These are phyloP conservation scores for Bruguiera gymnorhiza DNA, from an alignment of 345 rosid genomes.

Conservation along the genomic window DNA sequence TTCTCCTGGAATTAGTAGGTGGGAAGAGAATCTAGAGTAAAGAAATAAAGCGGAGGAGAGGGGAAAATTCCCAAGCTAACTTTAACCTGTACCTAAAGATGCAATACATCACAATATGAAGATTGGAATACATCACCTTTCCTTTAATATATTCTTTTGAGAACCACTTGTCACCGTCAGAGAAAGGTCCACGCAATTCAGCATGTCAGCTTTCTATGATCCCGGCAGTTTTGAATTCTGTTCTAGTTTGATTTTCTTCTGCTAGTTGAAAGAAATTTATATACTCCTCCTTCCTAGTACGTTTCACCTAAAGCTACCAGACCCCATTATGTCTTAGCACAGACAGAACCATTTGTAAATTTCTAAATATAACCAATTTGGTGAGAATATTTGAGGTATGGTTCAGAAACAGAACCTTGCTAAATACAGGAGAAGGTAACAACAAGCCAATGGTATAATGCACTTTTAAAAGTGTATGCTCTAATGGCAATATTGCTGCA, in stretches of 20 bases:
- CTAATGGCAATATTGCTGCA: no score
- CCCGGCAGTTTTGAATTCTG: slow-evolving; percentile 8
- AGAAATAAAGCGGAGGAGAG: slow-evolving; percentile 5
- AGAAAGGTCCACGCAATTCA: slow-evolving; percentile 30
- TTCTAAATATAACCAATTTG: no score
- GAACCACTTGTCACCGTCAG: slow-evolving; percentile 31
- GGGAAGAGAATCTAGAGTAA: slow-evolving; percentile 18
- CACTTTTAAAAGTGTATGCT: no score
- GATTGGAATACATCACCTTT: slow-evolving; percentile 25
- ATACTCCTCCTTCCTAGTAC: not conserved
- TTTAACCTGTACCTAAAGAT: slow-evolving; percentile 22
- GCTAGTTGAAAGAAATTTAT: slow-evolving; percentile 5
- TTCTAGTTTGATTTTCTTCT: not conserved
- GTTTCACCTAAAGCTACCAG: not conserved
- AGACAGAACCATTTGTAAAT: not conserved
- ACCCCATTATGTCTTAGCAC: not conserved
- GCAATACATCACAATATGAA: slow-evolving; percentile 15
- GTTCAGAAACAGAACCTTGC: no score
- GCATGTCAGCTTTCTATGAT: slow-evolving; percentile 13
- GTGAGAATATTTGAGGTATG: no score
- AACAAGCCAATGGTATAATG: no score
- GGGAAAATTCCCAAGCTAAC: slow-evolving; percentile 9
- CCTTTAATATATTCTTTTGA: slow-evolving; percentile 33
- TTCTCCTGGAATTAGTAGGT: slow-evolving; percentile 11
- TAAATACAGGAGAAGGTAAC: no score